These are phyloP conservation scores for Trichoderma erinaceum DNA, from an alignment of 495 filamentous ascomycete genomes.

Conservation along the genomic window DNA sequence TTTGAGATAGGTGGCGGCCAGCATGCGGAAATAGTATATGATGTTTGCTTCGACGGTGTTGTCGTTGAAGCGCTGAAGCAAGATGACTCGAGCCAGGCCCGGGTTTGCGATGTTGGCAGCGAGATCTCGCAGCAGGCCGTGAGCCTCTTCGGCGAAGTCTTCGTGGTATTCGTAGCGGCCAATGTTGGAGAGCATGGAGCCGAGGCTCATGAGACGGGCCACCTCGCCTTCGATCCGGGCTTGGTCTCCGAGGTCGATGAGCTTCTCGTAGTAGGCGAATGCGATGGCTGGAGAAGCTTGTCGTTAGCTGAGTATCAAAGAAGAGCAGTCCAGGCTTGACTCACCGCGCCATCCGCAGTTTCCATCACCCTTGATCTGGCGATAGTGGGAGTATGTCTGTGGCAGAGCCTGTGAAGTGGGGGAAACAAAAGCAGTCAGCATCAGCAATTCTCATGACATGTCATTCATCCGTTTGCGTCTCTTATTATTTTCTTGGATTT, in stretches of 20 bases:
- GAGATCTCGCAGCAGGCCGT: conserved; percentile 56
- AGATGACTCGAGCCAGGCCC: conserved; percentile 50
- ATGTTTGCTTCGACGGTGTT: conserved; percentile 59
- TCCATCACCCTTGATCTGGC: conserved; percentile 84
- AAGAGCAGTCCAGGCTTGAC: conserved; percentile 16
- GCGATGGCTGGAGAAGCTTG: conserved; percentile 61
- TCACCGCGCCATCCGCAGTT: conserved; percentile 98
- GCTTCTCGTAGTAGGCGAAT: conserved; percentile 85
- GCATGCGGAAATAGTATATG: conserved; percentile 61
- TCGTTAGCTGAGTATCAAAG: background rate
- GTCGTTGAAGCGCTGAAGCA: conserved; percentile 74
- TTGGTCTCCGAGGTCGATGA: conserved; percentile 60
- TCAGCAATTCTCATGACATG: background rate
- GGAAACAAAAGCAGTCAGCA: conserved; percentile 19
- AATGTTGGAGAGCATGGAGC: conserved; percentile 57
- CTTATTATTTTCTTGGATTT: background rate
- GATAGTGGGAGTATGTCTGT: conserved; percentile 78
- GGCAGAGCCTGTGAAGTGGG: conserved; percentile 58
- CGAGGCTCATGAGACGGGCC: conserved; percentile 63
- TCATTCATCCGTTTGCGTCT: background rate
- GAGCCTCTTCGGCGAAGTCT: conserved; percentile 74
- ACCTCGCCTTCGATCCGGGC: conserved; percentile 61
- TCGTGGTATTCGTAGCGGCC: conserved; percentile 64
- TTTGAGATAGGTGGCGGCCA: conserved; percentile 86
- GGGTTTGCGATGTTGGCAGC: conserved; percentile 47